phyloP scores from a whole-genome alignment of 805 yeast genomes.

The Saccharomycopsis sp. region DNA sequence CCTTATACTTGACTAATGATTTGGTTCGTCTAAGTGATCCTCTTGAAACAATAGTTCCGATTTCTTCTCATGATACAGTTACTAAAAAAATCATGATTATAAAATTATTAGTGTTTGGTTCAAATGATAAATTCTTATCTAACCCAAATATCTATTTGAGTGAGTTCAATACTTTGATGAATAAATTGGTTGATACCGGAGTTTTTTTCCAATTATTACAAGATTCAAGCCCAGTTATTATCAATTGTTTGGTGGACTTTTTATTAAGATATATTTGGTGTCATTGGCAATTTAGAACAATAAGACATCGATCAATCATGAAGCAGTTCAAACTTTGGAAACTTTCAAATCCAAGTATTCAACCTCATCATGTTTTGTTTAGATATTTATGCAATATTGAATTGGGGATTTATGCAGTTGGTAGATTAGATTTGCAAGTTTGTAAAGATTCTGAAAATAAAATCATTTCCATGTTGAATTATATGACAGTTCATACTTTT shows the following conservation, averaged over 20 bases:
- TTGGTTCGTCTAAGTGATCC: neutral
- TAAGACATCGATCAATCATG: slow-evolving; percentile 19
- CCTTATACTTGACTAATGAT: slow-evolving; percentile 11
- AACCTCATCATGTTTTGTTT: slow-evolving; percentile 24
- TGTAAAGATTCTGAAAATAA: slow-evolving; percentile 18
- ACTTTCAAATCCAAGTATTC: slow-evolving; percentile 25
- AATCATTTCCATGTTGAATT: slow-evolving; percentile 19
- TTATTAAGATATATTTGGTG: slow-evolving; percentile 35
- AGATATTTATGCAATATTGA: slow-evolving; percentile 28
- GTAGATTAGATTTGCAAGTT: slow-evolving; percentile 18
- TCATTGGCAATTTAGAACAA: slow-evolving; percentile 30
- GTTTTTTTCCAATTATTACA: slow-evolving; percentile 25
- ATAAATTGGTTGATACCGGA: slow-evolving; percentile 31
- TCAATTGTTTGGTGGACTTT: slow-evolving; percentile 30
- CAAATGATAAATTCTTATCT: slow-evolving; percentile 23
- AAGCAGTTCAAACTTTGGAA: slow-evolving; percentile 27
- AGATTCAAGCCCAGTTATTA: slow-evolving; percentile 18
- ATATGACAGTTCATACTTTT: slow-evolving; percentile 17
- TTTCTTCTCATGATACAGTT: slow-evolving; percentile 18
- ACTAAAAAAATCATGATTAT: slow-evolving; percentile 24
- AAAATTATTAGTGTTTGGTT: slow-evolving; percentile 27
- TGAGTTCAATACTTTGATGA: slow-evolving; percentile 31
- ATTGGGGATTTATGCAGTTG: slow-evolving; percentile 24
- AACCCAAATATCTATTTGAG: slow-evolving; percentile 30
- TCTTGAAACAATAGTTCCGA: neutral